Evolutionary conservation across 2,329 filamentous ascomycete species (phyloP).

Genomic region (Cryoendolithus antarcticus): DNA sequence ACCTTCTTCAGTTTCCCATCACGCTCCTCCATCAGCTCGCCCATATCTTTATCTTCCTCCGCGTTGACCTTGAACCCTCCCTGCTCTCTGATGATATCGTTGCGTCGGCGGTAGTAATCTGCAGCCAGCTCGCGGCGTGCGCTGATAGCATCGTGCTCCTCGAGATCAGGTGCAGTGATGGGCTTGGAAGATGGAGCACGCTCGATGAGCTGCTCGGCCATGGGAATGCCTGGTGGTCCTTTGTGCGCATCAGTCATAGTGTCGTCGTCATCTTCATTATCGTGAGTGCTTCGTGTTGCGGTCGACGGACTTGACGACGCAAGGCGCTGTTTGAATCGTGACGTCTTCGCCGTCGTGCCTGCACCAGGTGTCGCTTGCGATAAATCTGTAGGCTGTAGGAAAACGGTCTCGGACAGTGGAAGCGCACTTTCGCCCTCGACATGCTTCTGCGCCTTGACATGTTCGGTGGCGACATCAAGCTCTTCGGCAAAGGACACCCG

Average conservation of each 20-base stretch:
- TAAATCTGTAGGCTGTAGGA: slow-evolving; percentile 32
- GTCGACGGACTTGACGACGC: slow-evolving; percentile 3
- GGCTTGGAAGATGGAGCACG: slow-evolving; percentile 23
- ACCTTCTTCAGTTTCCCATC: slow-evolving; percentile 27
- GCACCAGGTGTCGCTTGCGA: slow-evolving; percentile 7
- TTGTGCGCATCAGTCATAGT: slow-evolving; percentile 9
- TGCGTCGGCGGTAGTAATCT: slow-evolving; percentile 74
- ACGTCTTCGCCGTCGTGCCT: slow-evolving; percentile 23
- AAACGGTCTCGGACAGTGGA: slow-evolving; percentile 29
- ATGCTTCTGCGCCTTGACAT: slow-evolving; percentile 19
- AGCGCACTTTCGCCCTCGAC: slow-evolving; percentile 11
- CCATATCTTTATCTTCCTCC: slow-evolving; percentile 50
- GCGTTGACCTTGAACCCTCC: slow-evolving; percentile 59
- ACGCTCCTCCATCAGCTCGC: slow-evolving; percentile 43
- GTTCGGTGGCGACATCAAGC: slow-evolving; percentile 53
- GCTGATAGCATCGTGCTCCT: slow-evolving; percentile 46
- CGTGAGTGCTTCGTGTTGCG: not conserved
- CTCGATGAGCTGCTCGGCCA: slow-evolving; percentile 44
- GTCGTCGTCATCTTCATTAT: slow-evolving; percentile 5
- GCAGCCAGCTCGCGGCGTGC: slow-evolving; percentile 65
- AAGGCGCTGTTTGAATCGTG: slow-evolving; percentile 27
- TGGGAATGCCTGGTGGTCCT: slow-evolving; percentile 16
- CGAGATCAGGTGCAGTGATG: slow-evolving; percentile 15
- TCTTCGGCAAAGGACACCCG: slow-evolving; percentile 68
- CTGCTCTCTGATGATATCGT: slow-evolving; percentile 67